Conservation (phyloP, 495 filamentous ascomycete genomes). For the Podospora tetraspora region DNA sequence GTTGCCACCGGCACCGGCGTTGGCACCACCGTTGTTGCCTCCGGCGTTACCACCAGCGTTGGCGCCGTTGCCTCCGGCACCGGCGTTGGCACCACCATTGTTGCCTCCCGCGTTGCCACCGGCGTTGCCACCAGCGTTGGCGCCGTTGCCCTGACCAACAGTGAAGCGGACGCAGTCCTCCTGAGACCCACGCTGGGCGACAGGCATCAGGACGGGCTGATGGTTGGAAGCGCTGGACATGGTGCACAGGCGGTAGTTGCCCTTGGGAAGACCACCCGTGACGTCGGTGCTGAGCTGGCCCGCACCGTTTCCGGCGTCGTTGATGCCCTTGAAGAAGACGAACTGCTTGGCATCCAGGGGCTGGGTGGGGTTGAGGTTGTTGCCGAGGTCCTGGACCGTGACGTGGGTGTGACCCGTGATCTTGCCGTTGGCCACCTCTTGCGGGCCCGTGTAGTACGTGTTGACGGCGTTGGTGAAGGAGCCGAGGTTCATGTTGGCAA, state of each 20-base stretch:
- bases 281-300: constrained; percentile 53
- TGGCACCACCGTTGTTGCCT: not conserved
- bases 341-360: constrained; percentile 56
- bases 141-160: constrained; percentile 18
- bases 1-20: not conserved
- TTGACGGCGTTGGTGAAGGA: constrained; percentile 59
- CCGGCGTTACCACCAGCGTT: not conserved
- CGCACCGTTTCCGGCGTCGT: constrained; percentile 61
- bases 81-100: not conserved
- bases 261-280: constrained; percentile 57
- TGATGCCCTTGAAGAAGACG: constrained; percentile 74
- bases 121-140: constrained; percentile 6
- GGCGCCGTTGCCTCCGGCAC: too few relatives aligned
- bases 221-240: constrained; percentile 66
- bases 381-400: constrained; percentile 58
- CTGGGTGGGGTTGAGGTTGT: constrained; percentile 42
- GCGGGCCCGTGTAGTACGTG: constrained; percentile 68
- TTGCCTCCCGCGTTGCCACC: constrained; percentile 1
- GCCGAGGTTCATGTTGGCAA: constrained; percentile 56
- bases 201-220: constrained; percentile 73
- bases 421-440: constrained; percentile 49
- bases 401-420: constrained; percentile 70
- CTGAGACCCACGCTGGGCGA: constrained; percentile 66
- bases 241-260: constrained; percentile 68
- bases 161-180: constrained; percentile 69